Conservation (phyloP, 1,139 yeast species). For the Hemisphaericaspora xylanilytica region DNA sequence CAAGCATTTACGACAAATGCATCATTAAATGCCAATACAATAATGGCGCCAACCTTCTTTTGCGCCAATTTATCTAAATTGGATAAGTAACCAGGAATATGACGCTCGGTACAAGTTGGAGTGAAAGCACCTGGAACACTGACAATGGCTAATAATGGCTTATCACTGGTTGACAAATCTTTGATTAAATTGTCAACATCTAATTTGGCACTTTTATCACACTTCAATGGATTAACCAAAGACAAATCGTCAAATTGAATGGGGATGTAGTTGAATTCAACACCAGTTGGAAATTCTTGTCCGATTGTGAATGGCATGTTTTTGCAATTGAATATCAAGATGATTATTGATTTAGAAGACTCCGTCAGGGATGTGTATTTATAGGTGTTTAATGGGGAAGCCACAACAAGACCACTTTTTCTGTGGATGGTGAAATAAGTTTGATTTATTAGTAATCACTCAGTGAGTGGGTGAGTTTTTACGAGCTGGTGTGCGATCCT, state of each 20-base stretch:
- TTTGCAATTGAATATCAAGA: neutral
- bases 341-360: too few relatives aligned
- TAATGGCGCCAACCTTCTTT: conserved; percentile 65
- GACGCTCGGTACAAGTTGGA: conserved; percentile 81
- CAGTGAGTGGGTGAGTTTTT: too few relatives aligned
- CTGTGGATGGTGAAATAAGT: too few relatives aligned
- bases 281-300: conserved; percentile 49
- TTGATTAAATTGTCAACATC: conserved; percentile 20
- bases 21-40: conserved; percentile 72
- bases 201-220: conserved; percentile 39
- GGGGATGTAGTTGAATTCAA: conserved; percentile 58
- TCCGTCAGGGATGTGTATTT: too few relatives aligned
- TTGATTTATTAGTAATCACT: neutral
- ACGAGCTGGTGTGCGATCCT: too few relatives aligned
- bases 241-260: conserved; percentile 36
- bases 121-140: conserved; percentile 93
- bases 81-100: conserved; percentile 71
- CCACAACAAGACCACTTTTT: too few relatives aligned
- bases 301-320: conserved; percentile 21
- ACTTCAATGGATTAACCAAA: conserved; percentile 44
- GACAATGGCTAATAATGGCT: conserved; percentile 58
- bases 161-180: conserved; percentile 23
- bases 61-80: conserved; percentile 49
- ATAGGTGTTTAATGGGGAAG: too few relatives aligned
- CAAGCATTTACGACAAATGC: conserved; percentile 82